Evolutionary conservation across 2,329 filamentous ascomycete species (phyloP), one percentile per base, ranked within the genome.

Genomic region (Ascochyta viciae-villosae): DNA sequence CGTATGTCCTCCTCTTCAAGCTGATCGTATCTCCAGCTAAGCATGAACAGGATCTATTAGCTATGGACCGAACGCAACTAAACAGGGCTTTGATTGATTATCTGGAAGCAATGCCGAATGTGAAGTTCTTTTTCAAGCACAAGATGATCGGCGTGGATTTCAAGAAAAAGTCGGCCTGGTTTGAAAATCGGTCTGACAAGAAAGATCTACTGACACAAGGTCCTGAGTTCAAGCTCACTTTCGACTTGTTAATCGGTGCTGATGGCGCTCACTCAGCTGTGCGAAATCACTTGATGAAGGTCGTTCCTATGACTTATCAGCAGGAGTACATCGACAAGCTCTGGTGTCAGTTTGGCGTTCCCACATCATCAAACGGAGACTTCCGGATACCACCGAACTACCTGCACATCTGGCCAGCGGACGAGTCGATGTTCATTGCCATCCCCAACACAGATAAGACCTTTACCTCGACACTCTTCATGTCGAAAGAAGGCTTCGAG

Each of bases 341-440:
- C 5, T 99, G 95, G 95, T 98, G 94, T 75, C 95, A 99, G 72
- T 98, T 99, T 72, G 87, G 87, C 45, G 92, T 99, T 58, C 81
- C 85, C 19, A 83, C 90, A 1, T 62, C 75, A 2, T 56, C 73
- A 9, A 64, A 72, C 0, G 80, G 81, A 22, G 79, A 82, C 41
- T 98, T 96, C 72, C 82, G 83, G 43, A 95, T 98, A 64, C 95
- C 92, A 0, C 92, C 92, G 1, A 91, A 97, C 67, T 93, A 98
- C 73, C 82, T 99, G 1, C 95, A 99, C 76, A 99, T 99, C 72
- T 99, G 95, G 95, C 95, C 95, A 0, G 92, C 91, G 29, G 88
- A 88, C 66, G 87, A 93, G 38, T 94, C 95, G 69, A 98, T 99
- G 96, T 99, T 99, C 78, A 99, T 99, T 70, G 96, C 95, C 16